Evolutionary conservation across 108 stramenopile genomes (phyloP).

Genomic region (Heterococcus sp.): DNA sequence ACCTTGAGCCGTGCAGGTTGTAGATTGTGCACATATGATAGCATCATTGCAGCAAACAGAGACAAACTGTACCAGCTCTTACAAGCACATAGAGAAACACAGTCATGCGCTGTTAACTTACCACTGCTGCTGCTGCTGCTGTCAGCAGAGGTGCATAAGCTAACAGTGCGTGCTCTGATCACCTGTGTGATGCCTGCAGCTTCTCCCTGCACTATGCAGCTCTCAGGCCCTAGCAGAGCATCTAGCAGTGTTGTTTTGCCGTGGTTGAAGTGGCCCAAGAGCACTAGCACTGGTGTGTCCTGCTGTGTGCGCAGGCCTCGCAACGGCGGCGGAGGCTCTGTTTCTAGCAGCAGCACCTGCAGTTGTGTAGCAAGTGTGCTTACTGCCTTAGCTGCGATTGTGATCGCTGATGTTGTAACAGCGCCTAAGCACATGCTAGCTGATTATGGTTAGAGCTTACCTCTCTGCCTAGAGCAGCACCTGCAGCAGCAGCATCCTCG

Average conservation of each 20-base stretch:
- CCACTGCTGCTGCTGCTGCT: neutral
- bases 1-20: no score
- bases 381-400: neutral
- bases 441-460: neutral
- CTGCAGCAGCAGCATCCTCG: neutral
- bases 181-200: conserved; percentile 38
- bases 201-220: conserved; percentile 26
- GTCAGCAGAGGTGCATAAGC: neutral
- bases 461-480: neutral
- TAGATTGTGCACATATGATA: no score
- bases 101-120: no score
- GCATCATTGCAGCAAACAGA: no score
- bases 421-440: no score
- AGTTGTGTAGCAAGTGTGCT: neutral
- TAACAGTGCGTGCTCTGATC: conserved; percentile 37
- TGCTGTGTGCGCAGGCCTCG: neutral
- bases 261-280: conserved; percentile 44
- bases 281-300: conserved; percentile 16
- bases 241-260: conserved; percentile 43
- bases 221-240: conserved; percentile 23
- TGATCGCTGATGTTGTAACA: neutral
- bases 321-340: conserved; percentile 5
- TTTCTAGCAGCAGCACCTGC: conserved; percentile 11
- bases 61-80: no score
- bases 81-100: no score